Percentiles rank a stretch among this genome's conserved stretches.
Evolutionary conservation across 176 grass and related monocot genomes (phyloP).

Genomic region (Avena atlantica): DNA sequence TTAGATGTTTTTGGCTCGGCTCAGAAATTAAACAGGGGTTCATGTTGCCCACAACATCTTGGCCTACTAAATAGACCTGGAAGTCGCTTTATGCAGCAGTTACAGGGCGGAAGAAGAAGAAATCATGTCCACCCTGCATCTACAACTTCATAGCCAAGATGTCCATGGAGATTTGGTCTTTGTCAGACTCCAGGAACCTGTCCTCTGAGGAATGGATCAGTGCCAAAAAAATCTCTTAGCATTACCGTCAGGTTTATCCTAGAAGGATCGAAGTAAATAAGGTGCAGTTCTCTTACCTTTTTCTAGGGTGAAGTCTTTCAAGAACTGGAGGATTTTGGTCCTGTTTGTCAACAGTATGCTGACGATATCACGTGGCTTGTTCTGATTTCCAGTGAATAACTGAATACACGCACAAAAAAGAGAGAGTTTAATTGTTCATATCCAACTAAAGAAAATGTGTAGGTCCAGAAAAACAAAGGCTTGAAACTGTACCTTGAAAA

Average conservation of each 20-base stretch:
- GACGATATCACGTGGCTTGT: conserved; percentile 59
- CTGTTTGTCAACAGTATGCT: conserved; percentile 61
- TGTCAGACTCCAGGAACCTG: conserved; percentile 54
- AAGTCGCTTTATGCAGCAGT: not conserved
- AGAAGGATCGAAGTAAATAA: not conserved
- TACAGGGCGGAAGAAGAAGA: not conserved
- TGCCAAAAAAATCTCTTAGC: not conserved
- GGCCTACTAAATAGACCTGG: not conserved
- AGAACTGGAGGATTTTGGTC: conserved; percentile 62
- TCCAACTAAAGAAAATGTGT: not conserved
- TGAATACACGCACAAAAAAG: not conserved
- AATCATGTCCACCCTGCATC: not conserved
- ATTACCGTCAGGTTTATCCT: not conserved
- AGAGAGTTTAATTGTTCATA: not conserved
- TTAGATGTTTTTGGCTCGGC: not conserved
- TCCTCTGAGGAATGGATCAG: conserved; percentile 46
- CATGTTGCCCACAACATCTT: not conserved
- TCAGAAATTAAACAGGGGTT: not conserved
- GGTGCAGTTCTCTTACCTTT: conserved; percentile 42
- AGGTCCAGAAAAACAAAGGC: not conserved
- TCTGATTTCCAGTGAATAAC: conserved; percentile 63
- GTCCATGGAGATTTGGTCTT: conserved; percentile 46
- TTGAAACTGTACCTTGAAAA: conserved; percentile 61
- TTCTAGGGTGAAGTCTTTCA: conserved; percentile 52
- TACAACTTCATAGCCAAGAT: conserved; percentile 35